A percentile compares a stretch with the other conserved stretches of the same genome.
These are phyloP conservation scores for Arabidopsis suecica DNA, from an alignment of 345 rosid genomes.

Conservation along the genomic window DNA sequence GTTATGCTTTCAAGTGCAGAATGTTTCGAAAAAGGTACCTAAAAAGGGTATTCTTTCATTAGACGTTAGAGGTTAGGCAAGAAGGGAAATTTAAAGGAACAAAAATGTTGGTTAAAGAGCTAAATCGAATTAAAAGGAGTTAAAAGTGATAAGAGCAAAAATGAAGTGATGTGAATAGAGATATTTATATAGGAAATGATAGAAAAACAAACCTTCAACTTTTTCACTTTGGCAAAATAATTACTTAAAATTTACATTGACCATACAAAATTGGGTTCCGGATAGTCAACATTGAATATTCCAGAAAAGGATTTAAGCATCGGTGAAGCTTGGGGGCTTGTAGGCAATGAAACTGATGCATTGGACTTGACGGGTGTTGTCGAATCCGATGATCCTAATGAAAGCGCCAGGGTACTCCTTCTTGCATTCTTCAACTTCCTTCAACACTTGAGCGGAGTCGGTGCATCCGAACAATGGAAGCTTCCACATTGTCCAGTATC, in stretches of 20 bases:
- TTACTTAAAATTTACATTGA: background rate
- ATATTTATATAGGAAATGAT: background rate
- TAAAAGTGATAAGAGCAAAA: background rate
- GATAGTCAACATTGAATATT: background rate
- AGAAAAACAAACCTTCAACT: background rate
- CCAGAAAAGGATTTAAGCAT: slow-evolving; percentile 27
- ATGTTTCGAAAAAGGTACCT: too few relatives aligned
- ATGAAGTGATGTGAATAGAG: background rate
- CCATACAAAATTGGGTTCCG: background rate
- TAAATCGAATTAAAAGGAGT: background rate
- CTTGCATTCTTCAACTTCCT: slow-evolving; percentile 48
- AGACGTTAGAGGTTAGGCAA: background rate
- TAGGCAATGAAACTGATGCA: slow-evolving; percentile 52
- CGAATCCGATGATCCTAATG: slow-evolving; percentile 49
- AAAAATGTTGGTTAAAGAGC: too few relatives aligned
- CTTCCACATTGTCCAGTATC: slow-evolving; percentile 54
- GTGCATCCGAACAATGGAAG: slow-evolving; percentile 51
- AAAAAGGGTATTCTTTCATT: too few relatives aligned
- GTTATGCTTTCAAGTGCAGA: background rate
- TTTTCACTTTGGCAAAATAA: background rate
- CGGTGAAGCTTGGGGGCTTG: slow-evolving; percentile 51
- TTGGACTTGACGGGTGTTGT: slow-evolving; percentile 51
- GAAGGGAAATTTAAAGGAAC: background rate
- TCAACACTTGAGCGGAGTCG: slow-evolving; percentile 47
- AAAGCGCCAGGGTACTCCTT: slow-evolving; percentile 45